Base-by-base conservation (phyloP, 2,329 filamentous ascomycete genomes). In the Boeremia lycopersici region DNA sequence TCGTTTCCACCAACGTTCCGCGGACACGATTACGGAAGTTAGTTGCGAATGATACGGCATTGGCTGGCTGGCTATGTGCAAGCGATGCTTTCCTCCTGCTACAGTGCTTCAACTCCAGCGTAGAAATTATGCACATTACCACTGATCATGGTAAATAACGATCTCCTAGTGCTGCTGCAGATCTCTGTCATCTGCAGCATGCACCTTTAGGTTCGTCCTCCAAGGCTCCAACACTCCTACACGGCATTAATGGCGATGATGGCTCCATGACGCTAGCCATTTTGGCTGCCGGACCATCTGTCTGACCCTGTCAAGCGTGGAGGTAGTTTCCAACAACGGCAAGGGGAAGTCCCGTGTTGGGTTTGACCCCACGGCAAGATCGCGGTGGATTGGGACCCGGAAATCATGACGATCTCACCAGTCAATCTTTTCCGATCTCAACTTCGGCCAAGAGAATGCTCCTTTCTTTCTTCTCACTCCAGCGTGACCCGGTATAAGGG, bases 401-500 rank as follows among this genome's bases (percentile, higher is more conserved):
- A 36, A 49, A 33, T 49, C 52, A 49, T 55, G 52, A 45, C 46
- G 41, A 55, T 38, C 41, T 33, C 29, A 28, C 17, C 40, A 30
- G 23, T 36, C 26, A 10, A 42, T 28, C 29, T 28, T 19, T 39
- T 40, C 19, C 30, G 31, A 28, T 33, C 36, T 45, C 38, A 19
- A 34, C 26, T 38, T 55, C 41, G 52, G 35, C 52, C 46, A 50
- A 42, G n/a, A 45, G 30, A 15, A 43, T 45, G 45, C 45, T 48
- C 51, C 51, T 48, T 54, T 48, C 19, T 44, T 48, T 26, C 10
- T 26, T 45, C 11, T 41, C 11, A 26, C 41, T 10, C 31, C 35
- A 36, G 35, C 25, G 26, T 46, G 25, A 30, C 41, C 47, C 46
- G 19, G 36, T 55, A 55, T 55, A 55, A 55, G 52, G 52, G 52